These are phyloP conservation scores for Botryosphaeria dothidea DNA, from an alignment of 2,329 filamentous ascomycete genomes.

Conservation along the genomic window DNA sequence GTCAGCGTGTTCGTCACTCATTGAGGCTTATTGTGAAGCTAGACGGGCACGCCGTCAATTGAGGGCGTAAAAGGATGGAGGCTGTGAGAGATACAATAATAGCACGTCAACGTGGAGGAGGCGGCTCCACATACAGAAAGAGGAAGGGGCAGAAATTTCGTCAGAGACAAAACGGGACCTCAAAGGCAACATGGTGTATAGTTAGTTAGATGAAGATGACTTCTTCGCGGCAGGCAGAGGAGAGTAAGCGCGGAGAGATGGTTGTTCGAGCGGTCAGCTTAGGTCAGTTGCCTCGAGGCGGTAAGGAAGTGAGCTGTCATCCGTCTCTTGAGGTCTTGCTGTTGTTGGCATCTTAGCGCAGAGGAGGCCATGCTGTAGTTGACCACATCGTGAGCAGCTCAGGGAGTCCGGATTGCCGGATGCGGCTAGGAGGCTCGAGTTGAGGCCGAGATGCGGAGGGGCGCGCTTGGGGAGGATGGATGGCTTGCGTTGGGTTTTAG, in stretches of 20 bases:
- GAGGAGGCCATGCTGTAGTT: background rate
- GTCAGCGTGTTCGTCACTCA: conserved; percentile 3
- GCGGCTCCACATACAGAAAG: background rate
- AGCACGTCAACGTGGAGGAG: background rate
- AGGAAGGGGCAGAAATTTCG: background rate
- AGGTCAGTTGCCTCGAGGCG: background rate
- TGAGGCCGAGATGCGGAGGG: background rate
- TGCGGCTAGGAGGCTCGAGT: background rate
- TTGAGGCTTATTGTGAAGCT: background rate
- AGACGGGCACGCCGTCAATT: background rate
- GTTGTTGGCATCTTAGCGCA: background rate
- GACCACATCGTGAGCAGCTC: background rate
- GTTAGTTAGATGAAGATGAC: too few relatives aligned
- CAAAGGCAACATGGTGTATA: too few relatives aligned
- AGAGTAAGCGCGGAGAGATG: background rate
- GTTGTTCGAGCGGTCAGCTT: background rate
- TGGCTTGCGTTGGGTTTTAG: conserved; percentile 6
- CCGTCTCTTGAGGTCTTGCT: background rate
- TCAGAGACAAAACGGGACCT: background rate
- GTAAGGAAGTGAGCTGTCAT: background rate
- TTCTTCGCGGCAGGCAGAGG: too few relatives aligned
- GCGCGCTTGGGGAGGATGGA: background rate
- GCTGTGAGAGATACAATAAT: background rate
- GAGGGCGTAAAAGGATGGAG: background rate
- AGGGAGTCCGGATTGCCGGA: background rate